These are phyloP conservation scores for Inga leiocalycina DNA, from an alignment of 306 rosid species.

Conservation along the genomic window DNA sequence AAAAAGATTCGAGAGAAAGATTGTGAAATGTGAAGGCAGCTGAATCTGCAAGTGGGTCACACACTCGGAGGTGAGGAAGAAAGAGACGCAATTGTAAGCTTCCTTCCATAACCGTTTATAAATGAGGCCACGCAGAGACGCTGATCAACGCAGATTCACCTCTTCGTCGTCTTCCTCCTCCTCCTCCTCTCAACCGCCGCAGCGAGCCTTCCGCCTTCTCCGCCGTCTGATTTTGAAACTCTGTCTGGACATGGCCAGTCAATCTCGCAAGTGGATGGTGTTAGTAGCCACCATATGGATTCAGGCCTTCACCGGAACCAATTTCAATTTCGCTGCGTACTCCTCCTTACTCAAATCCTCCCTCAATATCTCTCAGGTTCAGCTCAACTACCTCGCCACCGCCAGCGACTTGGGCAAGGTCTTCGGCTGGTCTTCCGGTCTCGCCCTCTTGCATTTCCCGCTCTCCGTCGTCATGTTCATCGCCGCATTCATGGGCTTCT, in stretches of 20 bases:
- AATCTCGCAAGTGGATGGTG: conserved; percentile 89
- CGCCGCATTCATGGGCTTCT: conserved; percentile 67
- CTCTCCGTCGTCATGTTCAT: conserved; percentile 66
- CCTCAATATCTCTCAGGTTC: conserved; percentile 78
- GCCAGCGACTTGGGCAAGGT: conserved; percentile 86
- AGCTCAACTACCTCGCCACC: conserved; percentile 81
- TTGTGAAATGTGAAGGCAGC: neutral
- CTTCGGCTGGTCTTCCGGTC: conserved; percentile 92
- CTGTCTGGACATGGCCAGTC: conserved; percentile 56
- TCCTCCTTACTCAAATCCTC: conserved; percentile 71
- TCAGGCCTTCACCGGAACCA: conserved; percentile 94
- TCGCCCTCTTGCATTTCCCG: conserved; percentile 72
- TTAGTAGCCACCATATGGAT: conserved; percentile 87
- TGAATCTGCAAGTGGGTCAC: neutral
- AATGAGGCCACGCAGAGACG: conserved; percentile 44
- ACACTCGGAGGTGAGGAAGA: neutral
- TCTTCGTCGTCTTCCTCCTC: neutral
- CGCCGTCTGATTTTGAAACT: neutral
- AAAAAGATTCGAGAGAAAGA: neutral
- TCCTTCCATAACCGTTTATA: conserved; percentile 1
- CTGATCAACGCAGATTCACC: neutral
- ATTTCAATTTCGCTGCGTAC: conserved; percentile 86
- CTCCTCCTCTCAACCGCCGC: neutral
- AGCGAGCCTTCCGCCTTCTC: neutral
- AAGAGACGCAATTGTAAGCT: neutral